phyloP scores from a whole-genome alignment of 305 asterid genomes.

The Fraxinus greggii region DNA sequence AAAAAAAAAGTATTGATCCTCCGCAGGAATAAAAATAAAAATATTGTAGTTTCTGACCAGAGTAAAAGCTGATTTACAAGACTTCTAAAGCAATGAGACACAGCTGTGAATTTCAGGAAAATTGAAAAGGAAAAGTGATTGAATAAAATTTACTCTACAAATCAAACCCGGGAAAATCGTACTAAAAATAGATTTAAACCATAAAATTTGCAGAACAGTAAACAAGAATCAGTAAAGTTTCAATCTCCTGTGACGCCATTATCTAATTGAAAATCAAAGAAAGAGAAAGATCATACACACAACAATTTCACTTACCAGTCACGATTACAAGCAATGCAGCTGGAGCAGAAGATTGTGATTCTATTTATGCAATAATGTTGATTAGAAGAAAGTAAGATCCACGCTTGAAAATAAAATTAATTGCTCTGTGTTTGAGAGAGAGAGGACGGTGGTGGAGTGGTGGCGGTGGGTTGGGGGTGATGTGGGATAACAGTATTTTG shows the following conservation, averaged over 20 bases:
- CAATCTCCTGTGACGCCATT: not conserved
- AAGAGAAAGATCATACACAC: not conserved
- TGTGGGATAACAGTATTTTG: constrained; percentile 8
- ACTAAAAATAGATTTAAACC: not conserved
- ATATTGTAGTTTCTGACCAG: not conserved
- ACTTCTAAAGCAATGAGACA: constrained; percentile 25
- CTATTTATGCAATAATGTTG: not conserved
- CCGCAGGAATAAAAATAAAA: not conserved
- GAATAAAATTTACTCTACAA: not conserved
- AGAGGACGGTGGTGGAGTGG: not conserved
- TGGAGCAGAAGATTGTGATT: not conserved
- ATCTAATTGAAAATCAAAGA: not conserved
- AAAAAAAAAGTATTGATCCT: not conserved
- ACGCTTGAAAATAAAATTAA: not conserved
- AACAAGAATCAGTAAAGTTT: not conserved
- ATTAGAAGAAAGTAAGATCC: not conserved
- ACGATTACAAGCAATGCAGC: constrained; percentile 3
- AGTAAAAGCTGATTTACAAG: constrained; percentile 7
- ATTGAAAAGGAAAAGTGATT: not conserved
- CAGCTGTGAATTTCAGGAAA: constrained; percentile 15
- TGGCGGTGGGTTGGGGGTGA: not conserved
- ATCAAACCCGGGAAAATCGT: not conserved
- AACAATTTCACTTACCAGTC: not conserved
- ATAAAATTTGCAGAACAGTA: not conserved
- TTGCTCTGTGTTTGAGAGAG: not conserved